Base-by-base conservation (phyloP, 371 early-diverging fungal genomes). In the Capillidium rhysosporum region DNA sequence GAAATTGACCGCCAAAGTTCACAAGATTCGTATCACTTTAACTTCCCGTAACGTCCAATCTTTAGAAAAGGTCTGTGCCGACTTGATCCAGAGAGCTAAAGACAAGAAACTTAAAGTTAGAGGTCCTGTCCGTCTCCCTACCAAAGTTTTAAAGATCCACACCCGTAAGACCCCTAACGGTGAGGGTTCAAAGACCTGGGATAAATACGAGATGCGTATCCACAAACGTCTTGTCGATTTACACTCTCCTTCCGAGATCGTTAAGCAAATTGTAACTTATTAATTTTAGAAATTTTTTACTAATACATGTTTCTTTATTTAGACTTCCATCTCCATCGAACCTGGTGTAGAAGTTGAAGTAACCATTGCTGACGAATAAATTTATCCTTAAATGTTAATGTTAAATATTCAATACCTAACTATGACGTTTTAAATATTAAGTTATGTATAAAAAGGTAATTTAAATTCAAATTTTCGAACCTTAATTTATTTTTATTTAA, bases 171-270 rank as follows among this genome's bases (percentile, higher is more conserved):
- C 97, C 54, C 98, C 98, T 68, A 90, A 90, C 76, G 98, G 98
- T 87, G 91, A 98, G 75, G 98, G 98, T 85, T 92, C 97, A 72
- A 95, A 97, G 82, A 91, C 91, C 75, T 94, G 89, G 81, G 95
- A 94, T 71, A 81, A 92, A 64, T 94, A 77, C 69, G 93, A 94
- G 75, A 89, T 98, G 92, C 77, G 84, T 69, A 94, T 98, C 75
- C 94, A 97, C 91, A 97, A 97, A 86, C 89, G 98, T 68, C 77
- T 96, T 65, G 92, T 98, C 60, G 94, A 95, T 74, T 77, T 98
- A 66, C 86, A 90, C 88, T 86, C 88, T 64, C 93, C 95, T 66
- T 86, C 89, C 60, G 97, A 96, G 77, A 92, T 94, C 59, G 93
- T 96, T 70, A 96, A 93, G 91, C 93, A 96, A 78, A 87, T 96